Conservation (phyloP, 805 yeast genomes). For the Cyberlindnera sargentensis region DNA sequence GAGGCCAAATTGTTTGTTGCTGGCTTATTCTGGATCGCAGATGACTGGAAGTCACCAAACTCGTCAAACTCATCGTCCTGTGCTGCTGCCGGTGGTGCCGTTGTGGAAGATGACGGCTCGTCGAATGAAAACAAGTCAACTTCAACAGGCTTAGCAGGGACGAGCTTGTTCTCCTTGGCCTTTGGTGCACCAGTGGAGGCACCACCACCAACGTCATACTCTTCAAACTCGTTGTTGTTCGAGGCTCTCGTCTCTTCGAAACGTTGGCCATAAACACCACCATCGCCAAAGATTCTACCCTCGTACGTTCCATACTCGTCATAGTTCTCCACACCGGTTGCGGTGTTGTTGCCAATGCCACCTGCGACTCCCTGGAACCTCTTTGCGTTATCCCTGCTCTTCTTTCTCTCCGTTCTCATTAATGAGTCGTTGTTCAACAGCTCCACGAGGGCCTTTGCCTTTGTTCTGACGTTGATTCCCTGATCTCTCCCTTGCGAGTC, state of each 20-base stretch:
- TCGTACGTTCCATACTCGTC: slow-evolving; percentile 41
- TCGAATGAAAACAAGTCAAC: slow-evolving; percentile 47
- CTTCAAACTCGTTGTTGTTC: slow-evolving; percentile 45
- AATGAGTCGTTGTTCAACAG: slow-evolving; percentile 69
- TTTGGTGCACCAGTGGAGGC: slow-evolving; percentile 15
- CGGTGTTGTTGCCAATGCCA: slow-evolving; percentile 33
- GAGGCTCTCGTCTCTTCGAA: slow-evolving; percentile 52
- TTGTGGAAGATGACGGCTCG: slow-evolving; percentile 14
- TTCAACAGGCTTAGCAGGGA: slow-evolving; percentile 25
- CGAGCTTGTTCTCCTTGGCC: slow-evolving; percentile 24
- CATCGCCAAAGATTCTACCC: slow-evolving; percentile 60
- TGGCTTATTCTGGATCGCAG: slow-evolving; percentile 30
- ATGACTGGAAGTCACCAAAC: slow-evolving; percentile 73
- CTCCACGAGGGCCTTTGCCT: slow-evolving; percentile 68
- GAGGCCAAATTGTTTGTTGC: slow-evolving; percentile 25
- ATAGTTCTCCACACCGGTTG: slow-evolving; percentile 27
- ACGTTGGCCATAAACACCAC: slow-evolving; percentile 63
- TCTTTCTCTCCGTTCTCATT: slow-evolving; percentile 80
- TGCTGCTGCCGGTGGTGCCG: slow-evolving; percentile 8
- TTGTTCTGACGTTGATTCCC: slow-evolving; percentile 90
- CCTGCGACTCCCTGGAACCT: slow-evolving; percentile 80
- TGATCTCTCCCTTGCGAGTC: slow-evolving; percentile 94
- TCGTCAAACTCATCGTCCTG: slow-evolving; percentile 53
- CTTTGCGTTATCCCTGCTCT: slow-evolving; percentile 79
- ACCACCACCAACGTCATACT: slow-evolving; percentile 42